These are phyloP conservation scores for Hypocrella siamensis DNA, from an alignment of 2,329 filamentous ascomycete species.

Conservation along the genomic window DNA sequence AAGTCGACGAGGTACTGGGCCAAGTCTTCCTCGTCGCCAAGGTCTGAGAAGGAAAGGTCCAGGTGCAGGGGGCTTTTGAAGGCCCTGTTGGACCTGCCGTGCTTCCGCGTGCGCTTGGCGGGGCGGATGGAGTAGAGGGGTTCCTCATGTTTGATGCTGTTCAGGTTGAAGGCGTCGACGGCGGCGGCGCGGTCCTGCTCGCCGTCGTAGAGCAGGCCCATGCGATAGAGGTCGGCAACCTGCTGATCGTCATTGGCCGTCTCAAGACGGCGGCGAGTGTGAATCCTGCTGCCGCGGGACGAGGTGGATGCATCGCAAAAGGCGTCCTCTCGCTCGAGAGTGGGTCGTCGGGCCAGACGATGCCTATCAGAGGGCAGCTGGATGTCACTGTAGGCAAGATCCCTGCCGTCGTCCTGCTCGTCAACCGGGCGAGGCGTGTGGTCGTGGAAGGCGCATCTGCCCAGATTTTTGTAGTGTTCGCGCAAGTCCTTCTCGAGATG, in stretches of 20 bases:
- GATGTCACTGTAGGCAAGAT: slow-evolving; percentile 18
- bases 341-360: slow-evolving; percentile 19
- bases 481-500: slow-evolving; percentile 5
- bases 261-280: slow-evolving; percentile 9
- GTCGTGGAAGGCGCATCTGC: not conserved
- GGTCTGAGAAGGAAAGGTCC: slow-evolving; percentile 25
- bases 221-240: slow-evolving; percentile 24
- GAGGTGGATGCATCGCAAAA: slow-evolving; percentile 27
- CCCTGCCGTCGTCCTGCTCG: slow-evolving; percentile 15
- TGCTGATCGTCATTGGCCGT: slow-evolving; percentile 16
- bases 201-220: slow-evolving; percentile 28
- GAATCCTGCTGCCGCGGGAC: slow-evolving; percentile 14
- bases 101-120: slow-evolving; percentile 16
- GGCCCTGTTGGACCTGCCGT: slow-evolving; percentile 10
- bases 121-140: slow-evolving; percentile 22
- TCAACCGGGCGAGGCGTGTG: slow-evolving; percentile 2
- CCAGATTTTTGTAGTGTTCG: slow-evolving; percentile 2
- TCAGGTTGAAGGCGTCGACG: slow-evolving; percentile 19
- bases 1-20: slow-evolving; percentile 18
- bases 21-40: slow-evolving; percentile 23
- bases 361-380: slow-evolving; percentile 20
- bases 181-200: slow-evolving; percentile 14
- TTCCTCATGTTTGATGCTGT: slow-evolving; percentile 21
- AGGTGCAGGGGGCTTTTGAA: slow-evolving; percentile 16
- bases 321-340: slow-evolving; percentile 29